Conservation (phyloP, 2,329 filamentous ascomycete genomes). For the Fusarium torulosum region DNA sequence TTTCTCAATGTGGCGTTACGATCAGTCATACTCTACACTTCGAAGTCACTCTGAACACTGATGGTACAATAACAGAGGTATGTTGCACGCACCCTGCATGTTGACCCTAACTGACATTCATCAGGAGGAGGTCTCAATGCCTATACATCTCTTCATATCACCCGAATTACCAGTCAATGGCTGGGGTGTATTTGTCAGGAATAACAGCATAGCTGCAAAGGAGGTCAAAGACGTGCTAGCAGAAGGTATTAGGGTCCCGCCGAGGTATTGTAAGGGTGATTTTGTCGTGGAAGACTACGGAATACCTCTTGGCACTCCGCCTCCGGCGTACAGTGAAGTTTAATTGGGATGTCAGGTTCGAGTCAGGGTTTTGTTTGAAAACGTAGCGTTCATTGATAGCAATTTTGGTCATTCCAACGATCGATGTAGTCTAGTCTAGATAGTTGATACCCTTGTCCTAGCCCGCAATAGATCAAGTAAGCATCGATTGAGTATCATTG, state of each 20-base stretch:
- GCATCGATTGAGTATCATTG: not conserved
- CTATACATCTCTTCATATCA: slow-evolving; percentile 11
- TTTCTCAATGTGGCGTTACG: not conserved
- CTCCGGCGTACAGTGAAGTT: slow-evolving; percentile 8
- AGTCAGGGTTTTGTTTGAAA: not conserved
- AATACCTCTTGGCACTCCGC: not conserved
- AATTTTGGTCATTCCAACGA: too few relatives aligned
- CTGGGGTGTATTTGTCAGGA: slow-evolving; percentile 3
- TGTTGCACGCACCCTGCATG: accelerated
- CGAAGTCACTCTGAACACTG: not conserved
- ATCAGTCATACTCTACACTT: slow-evolving; percentile 8
- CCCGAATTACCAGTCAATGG: slow-evolving; percentile 8
- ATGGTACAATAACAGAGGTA: not conserved
- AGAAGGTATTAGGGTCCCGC: slow-evolving; percentile 1
- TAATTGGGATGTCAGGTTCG: accelerated
- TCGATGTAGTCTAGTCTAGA: not conserved
- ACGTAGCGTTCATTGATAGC: not conserved
- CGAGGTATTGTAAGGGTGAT: slow-evolving; percentile 4
- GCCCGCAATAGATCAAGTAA: not conserved
- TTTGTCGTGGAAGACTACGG: not conserved
- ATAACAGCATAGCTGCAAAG: not conserved
- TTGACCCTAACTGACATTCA: accelerated
- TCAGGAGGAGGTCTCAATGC: slow-evolving; percentile 5
- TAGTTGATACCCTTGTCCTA: not conserved
- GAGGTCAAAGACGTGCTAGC: not conserved